phyloP scores from a whole-genome alignment of 352 stramenopile genomes.

The Globisporangium viniferum region DNA sequence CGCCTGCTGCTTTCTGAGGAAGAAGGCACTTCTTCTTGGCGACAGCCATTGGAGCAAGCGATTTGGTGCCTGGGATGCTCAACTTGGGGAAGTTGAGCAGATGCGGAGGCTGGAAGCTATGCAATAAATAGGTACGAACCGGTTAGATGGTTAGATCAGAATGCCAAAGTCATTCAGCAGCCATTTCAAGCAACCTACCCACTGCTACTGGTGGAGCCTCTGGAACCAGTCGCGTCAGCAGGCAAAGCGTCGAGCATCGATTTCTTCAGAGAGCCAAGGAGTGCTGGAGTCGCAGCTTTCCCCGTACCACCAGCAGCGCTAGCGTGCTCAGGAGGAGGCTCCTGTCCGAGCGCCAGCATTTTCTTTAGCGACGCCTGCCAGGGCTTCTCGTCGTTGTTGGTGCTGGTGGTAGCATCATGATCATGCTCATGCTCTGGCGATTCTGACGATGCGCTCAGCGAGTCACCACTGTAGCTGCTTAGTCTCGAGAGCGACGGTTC shows the following conservation, averaged over 20 bases:
- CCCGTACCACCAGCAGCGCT: not conserved
- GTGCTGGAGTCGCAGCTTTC: not conserved
- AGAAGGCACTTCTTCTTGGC: conserved; percentile 13
- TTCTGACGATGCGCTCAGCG: not conserved
- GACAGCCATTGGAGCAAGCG: conserved; percentile 12
- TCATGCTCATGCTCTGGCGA: not conserved
- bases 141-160: not conserved
- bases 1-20: not conserved
- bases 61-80: conserved; percentile 45
- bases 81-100: conserved; percentile 53
- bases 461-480: not conserved
- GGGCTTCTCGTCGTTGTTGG: conserved; percentile 21
- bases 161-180: not conserved
- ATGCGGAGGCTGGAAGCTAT: conserved; percentile 15
- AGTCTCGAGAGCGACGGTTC: not conserved
- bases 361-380: conserved; percentile 65
- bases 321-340: not conserved
- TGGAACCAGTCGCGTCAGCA: not conserved
- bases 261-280: not conserved
- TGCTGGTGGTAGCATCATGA: not conserved
- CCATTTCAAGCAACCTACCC: not conserved
- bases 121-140: not conserved
- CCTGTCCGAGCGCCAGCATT: conserved; percentile 42
- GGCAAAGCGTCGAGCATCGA: conserved; percentile 3
- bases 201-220: not conserved